Conservation (phyloP, 441 rosid species). For the Macaranga tanarius region DNA sequence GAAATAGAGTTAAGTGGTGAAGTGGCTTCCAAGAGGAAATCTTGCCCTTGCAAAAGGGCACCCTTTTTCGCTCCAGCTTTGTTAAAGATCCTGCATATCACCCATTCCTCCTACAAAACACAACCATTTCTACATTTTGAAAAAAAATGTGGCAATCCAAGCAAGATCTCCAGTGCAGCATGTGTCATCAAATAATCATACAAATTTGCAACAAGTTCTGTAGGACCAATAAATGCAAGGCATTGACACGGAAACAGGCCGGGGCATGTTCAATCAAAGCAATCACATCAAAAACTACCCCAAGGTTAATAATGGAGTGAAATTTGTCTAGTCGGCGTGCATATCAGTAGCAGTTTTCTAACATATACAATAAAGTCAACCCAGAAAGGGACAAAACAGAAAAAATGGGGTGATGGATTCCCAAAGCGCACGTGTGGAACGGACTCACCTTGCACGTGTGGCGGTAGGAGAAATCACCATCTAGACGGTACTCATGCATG, state of each 20-base stretch:
- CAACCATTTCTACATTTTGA: not conserved
- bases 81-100: constrained; percentile 85
- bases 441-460: constrained; percentile 74
- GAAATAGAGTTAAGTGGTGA: constrained; percentile 26
- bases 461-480: constrained; percentile 75
- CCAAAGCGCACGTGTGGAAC: not conserved
- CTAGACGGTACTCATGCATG: constrained; percentile 98
- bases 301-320: constrained; percentile 23
- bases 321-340: constrained; percentile 28
- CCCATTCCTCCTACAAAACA: constrained; percentile 84
- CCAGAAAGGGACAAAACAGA: constrained; percentile 44
- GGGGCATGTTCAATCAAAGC: constrained; percentile 35
- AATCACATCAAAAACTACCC: constrained; percentile 49
- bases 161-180: not conserved
- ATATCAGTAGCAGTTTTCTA: not conserved
- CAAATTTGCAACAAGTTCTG: not conserved
- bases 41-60: constrained; percentile 38
- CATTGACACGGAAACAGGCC: constrained; percentile 27
- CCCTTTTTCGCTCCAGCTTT: constrained; percentile 62
- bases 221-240: constrained; percentile 11
- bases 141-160: not conserved
- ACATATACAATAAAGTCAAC: constrained; percentile 48
- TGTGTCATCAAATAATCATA: not conserved
- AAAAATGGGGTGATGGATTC: not conserved
- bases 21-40: constrained; percentile 26